These are phyloP conservation scores for Candida arabinofermentans DNA, from an alignment of 805 yeast genomes.

Conservation along the genomic window DNA sequence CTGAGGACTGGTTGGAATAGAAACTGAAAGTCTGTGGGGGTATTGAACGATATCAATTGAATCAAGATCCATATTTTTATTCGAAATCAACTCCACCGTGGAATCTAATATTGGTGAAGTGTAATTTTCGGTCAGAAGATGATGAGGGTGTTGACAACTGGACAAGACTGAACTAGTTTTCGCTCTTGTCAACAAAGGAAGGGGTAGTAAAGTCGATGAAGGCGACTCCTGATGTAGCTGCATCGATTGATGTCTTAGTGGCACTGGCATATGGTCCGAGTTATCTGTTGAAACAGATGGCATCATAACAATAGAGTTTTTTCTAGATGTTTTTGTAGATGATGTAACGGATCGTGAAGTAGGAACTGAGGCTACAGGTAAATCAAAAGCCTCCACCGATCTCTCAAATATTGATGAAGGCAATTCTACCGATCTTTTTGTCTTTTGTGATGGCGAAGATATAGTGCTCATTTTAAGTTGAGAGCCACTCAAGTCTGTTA, in stretches of 20 bases:
- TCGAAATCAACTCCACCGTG: slow-evolving; percentile 59
- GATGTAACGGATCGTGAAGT: slow-evolving; percentile 1
- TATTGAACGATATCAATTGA: slow-evolving; percentile 59
- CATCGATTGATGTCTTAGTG: not conserved
- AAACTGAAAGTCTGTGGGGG: slow-evolving; percentile 18
- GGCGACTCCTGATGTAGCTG: not conserved
- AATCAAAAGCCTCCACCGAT: slow-evolving; percentile 3
- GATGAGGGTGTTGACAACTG: slow-evolving; percentile 11
- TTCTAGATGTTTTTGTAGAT: not conserved
- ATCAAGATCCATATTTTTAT: slow-evolving; percentile 54
- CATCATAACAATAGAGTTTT: not conserved
- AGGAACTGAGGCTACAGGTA: not conserved
- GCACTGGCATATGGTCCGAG: not conserved
- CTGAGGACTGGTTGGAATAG: slow-evolving; percentile 2
- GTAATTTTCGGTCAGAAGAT: slow-evolving; percentile 52
- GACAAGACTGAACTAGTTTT: slow-evolving; percentile 2
- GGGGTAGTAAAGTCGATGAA: not conserved
- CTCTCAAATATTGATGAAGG: slow-evolving; percentile 5
- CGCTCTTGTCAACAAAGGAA: not conserved
- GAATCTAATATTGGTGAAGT: slow-evolving; percentile 85
- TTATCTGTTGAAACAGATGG: not conserved
- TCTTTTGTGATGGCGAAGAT: not conserved
- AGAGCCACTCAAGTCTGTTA: not conserved
- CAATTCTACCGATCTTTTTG: not conserved
- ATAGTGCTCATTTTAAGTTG: not conserved